Conservation (phyloP, 2,329 filamentous ascomycete species). For the Coniochaeta sp. region DNA sequence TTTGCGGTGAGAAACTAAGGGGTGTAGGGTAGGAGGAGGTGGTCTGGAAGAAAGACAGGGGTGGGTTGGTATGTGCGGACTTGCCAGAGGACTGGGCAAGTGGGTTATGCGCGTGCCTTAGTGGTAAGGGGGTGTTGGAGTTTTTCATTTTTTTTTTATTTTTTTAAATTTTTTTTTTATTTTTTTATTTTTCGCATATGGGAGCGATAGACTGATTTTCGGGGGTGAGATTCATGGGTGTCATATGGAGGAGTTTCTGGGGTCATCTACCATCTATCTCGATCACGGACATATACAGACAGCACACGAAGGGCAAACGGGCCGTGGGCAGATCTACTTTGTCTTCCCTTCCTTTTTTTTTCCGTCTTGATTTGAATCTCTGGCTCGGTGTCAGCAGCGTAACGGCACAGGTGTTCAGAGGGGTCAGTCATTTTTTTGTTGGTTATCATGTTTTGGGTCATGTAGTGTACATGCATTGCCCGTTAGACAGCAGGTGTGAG, state of each 20-base stretch:
- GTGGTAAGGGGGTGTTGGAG: not conserved
- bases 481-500: no score
- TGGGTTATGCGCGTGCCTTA: not conserved
- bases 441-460: not conserved
- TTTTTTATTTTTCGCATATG: not conserved
- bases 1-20: no score
- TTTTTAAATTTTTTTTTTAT: no score
- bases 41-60: conserved; percentile 31
- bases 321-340: not conserved
- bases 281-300: not conserved
- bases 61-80: conserved; percentile 18
- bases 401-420: not conserved
- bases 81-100: not conserved
- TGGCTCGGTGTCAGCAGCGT: not conserved
- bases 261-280: no score
- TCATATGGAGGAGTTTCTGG: not conserved
- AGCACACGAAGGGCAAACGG: not conserved
- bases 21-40: conserved; percentile 36
- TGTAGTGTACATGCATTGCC: no score
- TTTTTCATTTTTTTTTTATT: no score
- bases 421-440: not conserved
- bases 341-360: no score
- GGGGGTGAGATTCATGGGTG: not conserved
- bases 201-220: conserved; percentile 8
- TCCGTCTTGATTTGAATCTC: no score